Evolutionary conservation across 164 flowering plant genomes (phyloP), one percentile per base, ranked within the genome.

Genomic region (Buxus sempervirens): DNA sequence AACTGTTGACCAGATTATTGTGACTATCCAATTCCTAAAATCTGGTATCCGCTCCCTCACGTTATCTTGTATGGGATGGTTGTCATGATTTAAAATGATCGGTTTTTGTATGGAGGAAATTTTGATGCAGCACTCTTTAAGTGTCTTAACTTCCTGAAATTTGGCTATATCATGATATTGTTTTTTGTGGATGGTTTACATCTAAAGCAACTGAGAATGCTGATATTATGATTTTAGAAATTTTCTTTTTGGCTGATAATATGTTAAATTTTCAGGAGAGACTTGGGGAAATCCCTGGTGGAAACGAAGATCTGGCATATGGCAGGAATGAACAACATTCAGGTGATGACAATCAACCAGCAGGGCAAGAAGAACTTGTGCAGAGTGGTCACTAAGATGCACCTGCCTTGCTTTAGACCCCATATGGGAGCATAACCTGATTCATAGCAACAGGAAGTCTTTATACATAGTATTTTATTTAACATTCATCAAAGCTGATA

Each of bases 201-300:
- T 20, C 36, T 26, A 16, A 24, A 27, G 26, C 18, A 26, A 18
- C 27, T 21, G 26, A 19, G 26, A 10, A 8, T 12, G n/a, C 38
- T 25, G 36, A 16, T 58, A 25, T 58, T 58, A 27, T 45, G 51
- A 1, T 45, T 15, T 45, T 45, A 1, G 12, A 15, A 53, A 26
- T 10, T 25, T 28, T 4, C 4, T 25, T 28, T 4, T 28, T 26
- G 14, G 22, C 53, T 67, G 63, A 67, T 64, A 70, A 22, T 5
- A 22, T 58, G 26, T 59, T 38, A 60, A n/a, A 28, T 59, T 76
- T 58, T 77, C 94, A 91, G 97, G 92, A 84, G 80, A 84, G 86
- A 70, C 86, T 86, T 38, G 90, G 93, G 71, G 88, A 88, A 78
- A 57, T 68, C 75, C 78, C 90, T 20, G 56, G 72, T 67, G 88